A percentile compares a stretch with the other conserved stretches of the same genome.
Conservation (phyloP, 2,329 filamentous ascomycete genomes). For the Cryoendolithus antarcticus region DNA sequence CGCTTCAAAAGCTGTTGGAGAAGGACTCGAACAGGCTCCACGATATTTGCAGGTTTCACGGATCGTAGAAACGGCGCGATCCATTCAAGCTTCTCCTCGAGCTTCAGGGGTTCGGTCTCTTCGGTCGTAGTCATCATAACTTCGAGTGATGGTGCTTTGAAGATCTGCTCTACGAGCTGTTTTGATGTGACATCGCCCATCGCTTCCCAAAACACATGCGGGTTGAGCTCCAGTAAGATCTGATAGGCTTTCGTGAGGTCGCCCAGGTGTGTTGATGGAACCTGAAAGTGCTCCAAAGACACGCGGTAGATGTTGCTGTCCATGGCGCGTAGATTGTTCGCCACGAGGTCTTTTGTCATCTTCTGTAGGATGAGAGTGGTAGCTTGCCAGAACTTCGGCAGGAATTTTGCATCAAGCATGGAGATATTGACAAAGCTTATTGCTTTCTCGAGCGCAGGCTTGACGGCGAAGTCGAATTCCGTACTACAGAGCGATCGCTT, state of each 20-base stretch:
- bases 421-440: conserved; percentile 50
- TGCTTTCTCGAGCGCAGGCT: conserved; percentile 55
- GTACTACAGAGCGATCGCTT: conserved; percentile 50
- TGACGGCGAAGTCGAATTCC: conserved; percentile 81
- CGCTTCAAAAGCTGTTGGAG: conserved; percentile 60
- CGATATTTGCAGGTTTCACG: conserved; percentile 60
- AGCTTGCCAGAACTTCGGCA: conserved; percentile 70
- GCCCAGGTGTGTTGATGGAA: conserved; percentile 43
- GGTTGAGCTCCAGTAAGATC: conserved; percentile 59
- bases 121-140: conserved; percentile 44
- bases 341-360: conserved; percentile 61
- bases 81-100: conserved; percentile 61
- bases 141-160: conserved; percentile 56
- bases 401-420: conserved; percentile 38
- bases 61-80: conserved; percentile 65
- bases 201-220: conserved; percentile 76
- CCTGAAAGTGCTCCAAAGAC: conserved; percentile 50
- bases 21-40: conserved; percentile 69
- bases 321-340: conserved; percentile 65
- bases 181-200: conserved; percentile 70
- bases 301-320: conserved; percentile 55
- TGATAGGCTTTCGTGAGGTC: conserved; percentile 60
- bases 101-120: conserved; percentile 40
- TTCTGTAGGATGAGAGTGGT: conserved; percentile 59
- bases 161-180: conserved; percentile 72